A percentile compares a stretch with the other conserved stretches of the same genome.
Conservation (phyloP, 805 yeast species). For the Yarrowia porcina region DNA sequence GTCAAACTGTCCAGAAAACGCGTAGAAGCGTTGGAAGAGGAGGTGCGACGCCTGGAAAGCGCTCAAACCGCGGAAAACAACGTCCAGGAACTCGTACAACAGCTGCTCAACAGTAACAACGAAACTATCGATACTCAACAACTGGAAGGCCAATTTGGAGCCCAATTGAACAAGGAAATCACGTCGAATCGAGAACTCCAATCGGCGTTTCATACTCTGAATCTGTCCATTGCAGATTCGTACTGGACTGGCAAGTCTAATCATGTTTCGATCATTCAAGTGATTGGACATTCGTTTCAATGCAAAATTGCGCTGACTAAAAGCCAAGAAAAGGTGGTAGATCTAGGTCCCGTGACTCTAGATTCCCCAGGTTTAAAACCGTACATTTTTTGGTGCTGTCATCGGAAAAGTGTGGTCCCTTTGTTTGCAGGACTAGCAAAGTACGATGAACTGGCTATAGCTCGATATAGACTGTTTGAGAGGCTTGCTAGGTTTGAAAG, state of each 20-base stretch:
- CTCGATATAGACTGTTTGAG: background rate
- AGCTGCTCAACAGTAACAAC: background rate
- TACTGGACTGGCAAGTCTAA: background rate
- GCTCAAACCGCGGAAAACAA: background rate
- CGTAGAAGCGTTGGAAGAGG: background rate
- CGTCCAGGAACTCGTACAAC: background rate
- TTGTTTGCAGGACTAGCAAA: background rate
- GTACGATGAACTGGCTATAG: background rate
- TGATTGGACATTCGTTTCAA: background rate
- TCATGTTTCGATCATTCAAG: background rate
- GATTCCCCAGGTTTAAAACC: background rate
- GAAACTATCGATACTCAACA: background rate
- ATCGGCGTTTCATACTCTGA: background rate
- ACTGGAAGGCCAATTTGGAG: background rate
- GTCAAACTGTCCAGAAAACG: constrained; percentile 4
- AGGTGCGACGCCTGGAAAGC: background rate
- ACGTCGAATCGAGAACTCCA: background rate
- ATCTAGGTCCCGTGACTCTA: background rate
- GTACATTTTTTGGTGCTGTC: background rate
- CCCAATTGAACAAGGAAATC: constrained; percentile 4
- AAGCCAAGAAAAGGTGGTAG: background rate
- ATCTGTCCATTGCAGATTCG: background rate
- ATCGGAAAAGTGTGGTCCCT: background rate
- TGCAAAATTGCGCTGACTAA: background rate
- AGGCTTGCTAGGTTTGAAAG: background rate